These are phyloP conservation scores for Kodamaea neixiangensis DNA, from an alignment of 805 yeast genomes.

Conservation along the genomic window DNA sequence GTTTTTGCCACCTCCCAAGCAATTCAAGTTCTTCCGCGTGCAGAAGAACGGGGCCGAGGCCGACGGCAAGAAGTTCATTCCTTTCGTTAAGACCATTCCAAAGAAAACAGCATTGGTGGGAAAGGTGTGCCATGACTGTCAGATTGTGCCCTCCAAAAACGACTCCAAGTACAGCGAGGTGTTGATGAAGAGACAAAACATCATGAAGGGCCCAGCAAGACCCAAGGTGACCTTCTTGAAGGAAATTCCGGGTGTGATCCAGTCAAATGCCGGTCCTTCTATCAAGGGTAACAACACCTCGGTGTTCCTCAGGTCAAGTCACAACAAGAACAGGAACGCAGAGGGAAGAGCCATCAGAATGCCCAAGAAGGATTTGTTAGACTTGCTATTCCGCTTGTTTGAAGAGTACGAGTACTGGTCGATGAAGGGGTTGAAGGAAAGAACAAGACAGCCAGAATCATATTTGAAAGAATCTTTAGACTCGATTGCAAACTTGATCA, in stretches of 20 bases:
- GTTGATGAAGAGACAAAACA: constrained; percentile 53
- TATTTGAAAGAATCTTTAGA: constrained; percentile 90
- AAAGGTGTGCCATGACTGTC: constrained; percentile 89
- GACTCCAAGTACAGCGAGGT: constrained; percentile 72
- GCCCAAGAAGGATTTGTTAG: constrained; percentile 90
- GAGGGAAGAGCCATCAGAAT: constrained; percentile 92
- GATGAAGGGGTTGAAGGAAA: constrained; percentile 87
- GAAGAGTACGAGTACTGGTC: constrained; percentile 98
- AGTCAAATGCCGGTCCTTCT: constrained; percentile 84
- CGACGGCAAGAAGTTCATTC: constrained; percentile 51
- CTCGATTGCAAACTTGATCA: constrained; percentile 82
- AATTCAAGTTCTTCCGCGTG: constrained; percentile 29
- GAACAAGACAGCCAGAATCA: constrained; percentile 93
- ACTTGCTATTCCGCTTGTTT: constrained; percentile 81
- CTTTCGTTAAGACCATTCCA: constrained; percentile 85
- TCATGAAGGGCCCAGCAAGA: constrained; percentile 50
- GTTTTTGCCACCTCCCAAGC: constrained; percentile 13
- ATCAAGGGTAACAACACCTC: constrained; percentile 68
- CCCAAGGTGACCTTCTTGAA: constrained; percentile 70
- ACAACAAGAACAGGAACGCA: constrained; percentile 45
- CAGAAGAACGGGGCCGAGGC: constrained; percentile 30
- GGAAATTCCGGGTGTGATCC: constrained; percentile 84
- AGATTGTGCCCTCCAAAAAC: constrained; percentile 72
- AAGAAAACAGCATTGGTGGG: constrained; percentile 86
- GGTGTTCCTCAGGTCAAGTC: constrained; percentile 55